Percentiles rank a stretch among this genome's conserved stretches.
Evolutionary conservation across 2,329 filamentous ascomycete genomes (phyloP).

Genomic region (Hymenoscyphus albidus): DNA sequence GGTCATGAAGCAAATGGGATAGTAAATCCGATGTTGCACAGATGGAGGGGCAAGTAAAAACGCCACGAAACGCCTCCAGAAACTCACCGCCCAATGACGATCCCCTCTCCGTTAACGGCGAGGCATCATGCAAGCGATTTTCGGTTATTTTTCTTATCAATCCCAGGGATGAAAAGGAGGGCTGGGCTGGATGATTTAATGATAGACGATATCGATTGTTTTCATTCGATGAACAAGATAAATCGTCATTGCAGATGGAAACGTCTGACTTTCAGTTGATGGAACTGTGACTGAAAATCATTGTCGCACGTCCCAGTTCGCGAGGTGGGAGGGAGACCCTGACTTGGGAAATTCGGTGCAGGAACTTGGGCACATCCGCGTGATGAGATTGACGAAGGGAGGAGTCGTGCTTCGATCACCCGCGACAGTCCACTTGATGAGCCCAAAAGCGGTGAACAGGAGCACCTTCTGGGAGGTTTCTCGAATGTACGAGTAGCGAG

Average conservation of each 20-base stretch:
- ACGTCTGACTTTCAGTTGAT: not conserved
- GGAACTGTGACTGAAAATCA: not conserved
- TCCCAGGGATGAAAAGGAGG: not conserved
- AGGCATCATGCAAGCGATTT: not conserved
- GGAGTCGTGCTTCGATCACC: not conserved
- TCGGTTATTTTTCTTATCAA: constrained; percentile 1
- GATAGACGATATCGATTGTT: not conserved
- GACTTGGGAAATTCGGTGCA: not conserved
- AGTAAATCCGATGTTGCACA: not conserved
- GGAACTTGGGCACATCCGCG: not conserved
- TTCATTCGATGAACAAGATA: not conserved
- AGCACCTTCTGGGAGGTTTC: not conserved
- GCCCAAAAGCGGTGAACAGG: not conserved
- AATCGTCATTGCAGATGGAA: not conserved
- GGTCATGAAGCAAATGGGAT: not conserved
- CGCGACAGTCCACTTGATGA: not conserved
- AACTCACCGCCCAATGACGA: not conserved
- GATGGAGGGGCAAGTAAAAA: not conserved
- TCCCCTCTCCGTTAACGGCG: not conserved
- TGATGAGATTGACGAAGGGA: not conserved
- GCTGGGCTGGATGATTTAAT: not conserved
- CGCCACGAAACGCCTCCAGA: not conserved
- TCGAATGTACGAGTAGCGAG: not conserved
- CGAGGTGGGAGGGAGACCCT: not conserved
- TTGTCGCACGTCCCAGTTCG: not conserved